Percentiles rank a stretch among this genome's conserved stretches.
phyloP scores from a whole-genome alignment of 768 basidiomycete genomes.

The Phanerochaete carnosa region DNA sequence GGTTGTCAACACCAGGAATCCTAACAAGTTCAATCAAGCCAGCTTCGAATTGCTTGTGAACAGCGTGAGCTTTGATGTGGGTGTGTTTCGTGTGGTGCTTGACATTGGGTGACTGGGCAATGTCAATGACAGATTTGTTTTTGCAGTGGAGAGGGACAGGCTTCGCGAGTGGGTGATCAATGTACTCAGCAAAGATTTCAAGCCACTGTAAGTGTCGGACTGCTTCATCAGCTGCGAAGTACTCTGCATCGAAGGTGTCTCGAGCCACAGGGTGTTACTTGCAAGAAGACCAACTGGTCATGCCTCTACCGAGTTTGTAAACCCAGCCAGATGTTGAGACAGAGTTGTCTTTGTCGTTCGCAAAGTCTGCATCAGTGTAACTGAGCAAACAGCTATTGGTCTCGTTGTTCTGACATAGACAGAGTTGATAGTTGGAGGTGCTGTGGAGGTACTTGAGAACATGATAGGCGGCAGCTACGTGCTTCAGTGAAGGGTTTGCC shows the following conservation, averaged over 20 bases:
- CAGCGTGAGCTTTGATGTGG: background rate
- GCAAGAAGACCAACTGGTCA: conserved; percentile 38
- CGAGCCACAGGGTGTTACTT: conserved; percentile 35
- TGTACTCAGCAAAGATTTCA: background rate
- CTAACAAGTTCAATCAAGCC: background rate
- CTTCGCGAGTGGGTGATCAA: background rate
- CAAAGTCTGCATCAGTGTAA: conserved; percentile 14
- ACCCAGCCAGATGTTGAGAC: conserved; percentile 28
- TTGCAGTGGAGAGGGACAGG: background rate
- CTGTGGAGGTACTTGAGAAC: conserved; percentile 25
- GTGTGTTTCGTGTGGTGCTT: background rate
- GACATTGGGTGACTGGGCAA: background rate
- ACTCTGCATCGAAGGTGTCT: conserved; percentile 38
- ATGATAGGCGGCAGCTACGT: conserved; percentile 20
- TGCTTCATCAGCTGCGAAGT: conserved; percentile 31
- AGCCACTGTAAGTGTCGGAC: conserved; percentile 35
- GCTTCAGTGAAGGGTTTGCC: conserved; percentile 11
- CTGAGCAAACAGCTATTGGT: background rate
- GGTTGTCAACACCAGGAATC: conserved; percentile 1
- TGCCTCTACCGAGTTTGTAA: conserved; percentile 30
- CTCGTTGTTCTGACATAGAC: conserved; percentile 1
- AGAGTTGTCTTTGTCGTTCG: background rate
- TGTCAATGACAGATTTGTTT: conserved; percentile 1
- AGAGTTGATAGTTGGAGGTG: conserved; percentile 10
- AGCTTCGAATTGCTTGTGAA: background rate